Base-by-base conservation (phyloP, 225 moss, liverwort and hornwort genomes). In the Takakia lepidozioides region DNA sequence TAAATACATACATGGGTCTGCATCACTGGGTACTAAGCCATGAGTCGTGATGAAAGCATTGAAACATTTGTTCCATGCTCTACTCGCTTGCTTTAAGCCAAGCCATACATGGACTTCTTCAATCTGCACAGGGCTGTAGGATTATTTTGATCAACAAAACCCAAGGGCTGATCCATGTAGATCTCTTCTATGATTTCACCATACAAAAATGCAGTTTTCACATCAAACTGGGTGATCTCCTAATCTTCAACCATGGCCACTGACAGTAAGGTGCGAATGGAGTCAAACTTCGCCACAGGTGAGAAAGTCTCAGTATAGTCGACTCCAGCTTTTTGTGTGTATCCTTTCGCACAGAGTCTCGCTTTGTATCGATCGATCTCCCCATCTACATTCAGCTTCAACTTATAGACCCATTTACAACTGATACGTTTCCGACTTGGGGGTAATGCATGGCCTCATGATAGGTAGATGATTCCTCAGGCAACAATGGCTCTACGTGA, bases 291-390 rank as follows among this genome's bases (percentile, higher is more conserved):
- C n/a, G n/a, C n/a, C n/a, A n/a, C n/a, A n/a, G n/a, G n/a, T n/a
- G n/a, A n/a, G n/a, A 6, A 16, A 44, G 43, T 44, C 16, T 44
- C 20, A 21, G n/a, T 5, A 44, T 6, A 44, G 16, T 44, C 43
- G 16, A 44, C 16, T 21, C 43, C 17, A 16, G 32, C n/a, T 44
- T 44, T 44, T n/a, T 44, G 20, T 44, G n/a, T 16, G 43, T 6
- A 44, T 44, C 43, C 43, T 44, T 21, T 44, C 48, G 48, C 27
- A 13, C 8, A 24, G 15, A 4, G 48, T 21, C 16, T 25, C 48
- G n/a, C n/a, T n/a, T n/a, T n/a, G n/a, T n/a, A n/a, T n/a, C n/a
- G n/a, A n/a, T n/a, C n/a, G n/a, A n/a, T n/a, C n/a, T n/a, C n/a
- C n/a, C n/a, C 19, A 7, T 8, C 4, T 5, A 21, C 27, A 28